Conservation (phyloP, 306 rosid genomes). For the Biancaea sappan region DNA sequence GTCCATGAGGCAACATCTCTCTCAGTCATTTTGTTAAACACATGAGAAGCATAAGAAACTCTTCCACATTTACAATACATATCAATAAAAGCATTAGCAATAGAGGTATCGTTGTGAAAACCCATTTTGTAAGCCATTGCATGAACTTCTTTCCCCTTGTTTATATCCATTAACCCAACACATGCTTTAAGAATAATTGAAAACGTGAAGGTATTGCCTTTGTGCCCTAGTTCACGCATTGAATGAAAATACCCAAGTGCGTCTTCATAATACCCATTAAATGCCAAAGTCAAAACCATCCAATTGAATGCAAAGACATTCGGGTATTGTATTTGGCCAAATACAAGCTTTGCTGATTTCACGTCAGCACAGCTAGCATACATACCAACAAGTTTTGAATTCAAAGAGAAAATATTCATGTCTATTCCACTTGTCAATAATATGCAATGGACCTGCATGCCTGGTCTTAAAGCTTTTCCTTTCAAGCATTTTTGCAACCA, state of each 20-base stretch:
- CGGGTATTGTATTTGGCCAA: constrained; percentile 40
- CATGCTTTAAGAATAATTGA: constrained; percentile 57
- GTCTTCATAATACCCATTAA: constrained; percentile 50
- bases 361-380: constrained; percentile 61
- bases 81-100: constrained; percentile 59
- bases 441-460: constrained; percentile 63
- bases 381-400: constrained; percentile 68
- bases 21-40: constrained; percentile 55
- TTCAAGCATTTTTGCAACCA: constrained; percentile 65
- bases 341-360: constrained; percentile 43
- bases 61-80: constrained; percentile 67
- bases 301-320: constrained; percentile 73
- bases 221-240: constrained; percentile 47
- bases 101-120: constrained; percentile 39
- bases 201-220: constrained; percentile 55
- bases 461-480: constrained; percentile 54
- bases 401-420: constrained; percentile 46
- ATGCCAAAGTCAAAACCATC: constrained; percentile 54
- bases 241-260: constrained; percentile 50
- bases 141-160: constrained; percentile 67
- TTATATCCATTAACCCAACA: constrained; percentile 64
- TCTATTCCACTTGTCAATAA: constrained; percentile 52
- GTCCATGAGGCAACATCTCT: constrained; percentile 79
- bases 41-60: constrained; percentile 37
- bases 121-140: constrained; percentile 51